phyloP scores from a whole-genome alignment of 192 early-diverging fungal genomes.

The Lunasporangiospora selenospora region DNA sequence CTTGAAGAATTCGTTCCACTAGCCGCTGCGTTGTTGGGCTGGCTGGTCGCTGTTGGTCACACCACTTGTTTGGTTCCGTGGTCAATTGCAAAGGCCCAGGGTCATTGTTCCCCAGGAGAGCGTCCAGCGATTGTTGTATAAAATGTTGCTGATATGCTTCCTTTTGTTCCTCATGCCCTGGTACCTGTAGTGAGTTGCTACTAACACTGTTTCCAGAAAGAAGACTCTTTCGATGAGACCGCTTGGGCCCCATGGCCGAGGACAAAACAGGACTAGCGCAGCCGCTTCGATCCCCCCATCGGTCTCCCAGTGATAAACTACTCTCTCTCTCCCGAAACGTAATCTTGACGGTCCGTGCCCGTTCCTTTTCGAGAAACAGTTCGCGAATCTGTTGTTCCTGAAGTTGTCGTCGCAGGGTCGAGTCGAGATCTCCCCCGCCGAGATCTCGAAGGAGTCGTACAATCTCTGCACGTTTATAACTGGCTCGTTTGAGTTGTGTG shows the following conservation, averaged over 20 bases:
- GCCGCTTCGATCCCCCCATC: slow-evolving; percentile 19
- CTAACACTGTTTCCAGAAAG: too few relatives aligned
- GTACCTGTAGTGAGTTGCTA: slow-evolving; percentile 10
- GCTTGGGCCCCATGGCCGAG: not conserved
- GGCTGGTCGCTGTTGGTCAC: too few relatives aligned
- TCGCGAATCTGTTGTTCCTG: slow-evolving; percentile 28
- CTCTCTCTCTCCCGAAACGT: slow-evolving; percentile 35
- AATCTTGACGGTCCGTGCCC: not conserved
- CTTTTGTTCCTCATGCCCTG: slow-evolving; percentile 4
- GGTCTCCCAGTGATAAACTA: not conserved
- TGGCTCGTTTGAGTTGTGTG: slow-evolving; percentile 53
- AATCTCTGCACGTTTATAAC: slow-evolving; percentile 62
- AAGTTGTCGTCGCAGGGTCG: slow-evolving; percentile 5
- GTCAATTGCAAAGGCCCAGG: not conserved
- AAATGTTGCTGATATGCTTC: not conserved
- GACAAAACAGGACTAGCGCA: slow-evolving; percentile 22
- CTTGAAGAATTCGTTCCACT: slow-evolving; percentile 51
- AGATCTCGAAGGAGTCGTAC: slow-evolving; percentile 52
- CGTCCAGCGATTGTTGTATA: not conserved
- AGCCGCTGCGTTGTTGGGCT: slow-evolving; percentile 54
- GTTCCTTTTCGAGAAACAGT: not conserved
- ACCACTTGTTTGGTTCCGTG: not conserved
- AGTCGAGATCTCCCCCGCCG: slow-evolving; percentile 28
- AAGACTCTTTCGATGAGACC: slow-evolving; percentile 1
- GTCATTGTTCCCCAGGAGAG: not conserved